phyloP scores from a whole-genome alignment of 2,329 filamentous ascomycete genomes.

The Dothiorella sarmentorum region DNA sequence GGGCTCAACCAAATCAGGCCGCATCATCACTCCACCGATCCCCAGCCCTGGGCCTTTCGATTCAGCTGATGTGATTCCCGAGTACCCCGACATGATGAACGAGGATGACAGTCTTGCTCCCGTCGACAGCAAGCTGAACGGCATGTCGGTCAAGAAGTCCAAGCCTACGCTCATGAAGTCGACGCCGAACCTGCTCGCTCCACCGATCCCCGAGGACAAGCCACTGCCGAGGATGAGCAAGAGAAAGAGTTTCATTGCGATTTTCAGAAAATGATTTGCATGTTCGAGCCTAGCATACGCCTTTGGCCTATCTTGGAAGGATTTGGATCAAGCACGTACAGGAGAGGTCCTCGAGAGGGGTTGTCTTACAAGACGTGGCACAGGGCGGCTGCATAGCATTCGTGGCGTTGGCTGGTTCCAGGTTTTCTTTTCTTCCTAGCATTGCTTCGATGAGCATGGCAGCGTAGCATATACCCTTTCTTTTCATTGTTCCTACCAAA shows the following conservation, averaged over 20 bases:
- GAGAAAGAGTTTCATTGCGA: conserved; percentile 46
- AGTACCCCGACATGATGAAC: no score
- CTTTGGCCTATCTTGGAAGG: not conserved
- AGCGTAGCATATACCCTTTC: conserved; percentile 17
- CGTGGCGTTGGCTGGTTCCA: conserved; percentile 13
- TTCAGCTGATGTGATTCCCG: conserved; percentile 30
- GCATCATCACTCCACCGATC: conserved; percentile 31
- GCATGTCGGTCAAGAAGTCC: conserved; percentile 22
- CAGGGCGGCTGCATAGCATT: conserved; percentile 14
- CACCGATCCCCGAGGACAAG: conserved; percentile 32
- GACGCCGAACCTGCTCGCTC: conserved; percentile 24
- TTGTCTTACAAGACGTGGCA: conserved; percentile 5
- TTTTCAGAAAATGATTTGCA: conserved; percentile 37
- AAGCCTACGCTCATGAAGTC: conserved; percentile 13
- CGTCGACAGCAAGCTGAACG: conserved; percentile 24
- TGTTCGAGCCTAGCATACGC: not conserved
- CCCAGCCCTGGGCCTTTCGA: conserved; percentile 35
- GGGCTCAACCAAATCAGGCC: conserved; percentile 29
- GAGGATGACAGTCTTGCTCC: conserved; percentile 19
- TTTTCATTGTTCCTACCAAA: conserved; percentile 7
- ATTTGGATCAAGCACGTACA: not conserved
- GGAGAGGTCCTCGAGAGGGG: not conserved
- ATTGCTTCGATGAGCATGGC: conserved; percentile 16
- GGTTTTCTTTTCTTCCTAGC: conserved; percentile 9
- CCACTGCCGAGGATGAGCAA: conserved; percentile 40